Evolutionary conservation across 257 asterid genomes (phyloP).

Genomic region (Solanum dulcamara): DNA sequence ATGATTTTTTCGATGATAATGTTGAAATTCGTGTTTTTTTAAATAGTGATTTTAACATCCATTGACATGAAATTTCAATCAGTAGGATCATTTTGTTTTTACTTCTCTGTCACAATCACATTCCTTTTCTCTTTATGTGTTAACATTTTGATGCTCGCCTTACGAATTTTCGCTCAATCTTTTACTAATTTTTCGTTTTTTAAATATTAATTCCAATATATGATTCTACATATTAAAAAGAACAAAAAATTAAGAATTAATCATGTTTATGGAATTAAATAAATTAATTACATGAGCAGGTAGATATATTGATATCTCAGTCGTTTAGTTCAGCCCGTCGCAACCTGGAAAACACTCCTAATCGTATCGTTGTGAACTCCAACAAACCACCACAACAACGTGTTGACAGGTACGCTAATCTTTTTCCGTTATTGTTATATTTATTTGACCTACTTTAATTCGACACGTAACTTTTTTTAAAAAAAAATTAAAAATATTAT

Average conservation of each 20-base stretch:
- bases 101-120: no score
- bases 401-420: background rate
- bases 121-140: no score
- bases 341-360: conserved; percentile 11
- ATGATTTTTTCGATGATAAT: background rate
- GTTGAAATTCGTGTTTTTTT: background rate
- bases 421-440: background rate
- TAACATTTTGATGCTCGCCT: background rate
- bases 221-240: no score
- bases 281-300: conserved; percentile 23
- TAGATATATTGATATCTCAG: conserved; percentile 59
- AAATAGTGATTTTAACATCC: background rate
- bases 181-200: no score
- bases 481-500: no score
- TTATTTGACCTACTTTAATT: background rate
- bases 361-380: background rate
- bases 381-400: background rate
- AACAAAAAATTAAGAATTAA: background rate
- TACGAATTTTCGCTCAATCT: background rate
- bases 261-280: no score
- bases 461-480: no score
- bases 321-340: conserved; percentile 32
- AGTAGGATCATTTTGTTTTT: background rate
- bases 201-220: background rate
- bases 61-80: background rate